Evolutionary conservation across 2,329 filamentous ascomycete genomes (phyloP).

Genomic region (Venturia effusa): DNA sequence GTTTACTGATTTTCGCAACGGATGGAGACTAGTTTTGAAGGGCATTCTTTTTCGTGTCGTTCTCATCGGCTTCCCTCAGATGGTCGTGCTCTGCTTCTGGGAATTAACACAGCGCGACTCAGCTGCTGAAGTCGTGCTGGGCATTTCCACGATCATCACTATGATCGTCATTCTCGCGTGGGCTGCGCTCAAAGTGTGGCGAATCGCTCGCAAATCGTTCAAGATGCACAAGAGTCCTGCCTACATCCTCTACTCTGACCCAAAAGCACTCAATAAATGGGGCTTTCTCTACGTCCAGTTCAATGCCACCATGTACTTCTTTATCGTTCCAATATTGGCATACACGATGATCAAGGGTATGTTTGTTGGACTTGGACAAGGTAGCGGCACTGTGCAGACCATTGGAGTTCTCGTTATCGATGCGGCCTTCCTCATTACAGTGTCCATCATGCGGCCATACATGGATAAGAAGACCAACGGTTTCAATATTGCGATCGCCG

Average conservation of each 20-base stretch:
- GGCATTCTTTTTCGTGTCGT: conserved; percentile 86
- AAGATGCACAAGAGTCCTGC: conserved; percentile 91
- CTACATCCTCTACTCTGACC: conserved; percentile 93
- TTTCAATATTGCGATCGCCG: conserved; percentile 88
- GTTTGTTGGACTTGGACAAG: conserved; percentile 76
- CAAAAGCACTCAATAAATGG: conserved; percentile 92
- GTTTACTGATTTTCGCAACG: conserved; percentile 87
- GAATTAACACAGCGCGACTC: conserved; percentile 83
- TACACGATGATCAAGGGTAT: conserved; percentile 82
- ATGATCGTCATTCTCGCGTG: conserved; percentile 69
- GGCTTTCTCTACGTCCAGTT: conserved; percentile 97
- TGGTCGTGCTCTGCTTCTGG: conserved; percentile 85
- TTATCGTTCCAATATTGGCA: conserved; percentile 66
- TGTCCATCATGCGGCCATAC: conserved; percentile 78
- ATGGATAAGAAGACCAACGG: conserved; percentile 99
- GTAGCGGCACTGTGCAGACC: conserved; percentile 60
- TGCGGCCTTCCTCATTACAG: conserved; percentile 61
- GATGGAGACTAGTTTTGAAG: conserved; percentile 86
- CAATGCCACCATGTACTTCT: conserved; percentile 91
- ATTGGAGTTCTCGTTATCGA: conserved; percentile 78
- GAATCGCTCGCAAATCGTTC: conserved; percentile 78
- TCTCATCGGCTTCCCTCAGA: conserved; percentile 83
- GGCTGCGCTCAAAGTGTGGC: conserved; percentile 83
- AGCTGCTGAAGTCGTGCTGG: conserved; percentile 72
- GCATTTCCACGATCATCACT: conserved; percentile 78